Evolutionary conservation across 495 filamentous ascomycete species (phyloP).

Genomic region (Penicillium atrosanguineum): DNA sequence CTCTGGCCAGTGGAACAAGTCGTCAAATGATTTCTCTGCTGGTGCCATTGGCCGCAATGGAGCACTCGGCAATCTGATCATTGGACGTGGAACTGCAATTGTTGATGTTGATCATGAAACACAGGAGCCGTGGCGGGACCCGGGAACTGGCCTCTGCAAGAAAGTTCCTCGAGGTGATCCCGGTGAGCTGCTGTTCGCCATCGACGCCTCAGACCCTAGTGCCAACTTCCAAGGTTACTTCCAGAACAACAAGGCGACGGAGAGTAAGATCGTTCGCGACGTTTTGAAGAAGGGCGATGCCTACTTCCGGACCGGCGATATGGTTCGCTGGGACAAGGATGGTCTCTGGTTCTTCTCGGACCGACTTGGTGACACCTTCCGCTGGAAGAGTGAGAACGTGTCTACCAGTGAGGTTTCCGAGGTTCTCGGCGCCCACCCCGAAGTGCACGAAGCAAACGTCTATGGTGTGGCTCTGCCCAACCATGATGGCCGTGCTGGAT

Average conservation of each 20-base stretch:
- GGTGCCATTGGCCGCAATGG: constrained; percentile 86
- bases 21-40: constrained; percentile 68
- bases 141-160: constrained; percentile 70
- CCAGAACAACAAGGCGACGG: constrained; percentile 69
- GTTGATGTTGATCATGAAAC: constrained; percentile 72
- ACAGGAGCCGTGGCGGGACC: constrained; percentile 67
- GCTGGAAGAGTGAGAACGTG: constrained; percentile 95
- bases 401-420: constrained; percentile 76
- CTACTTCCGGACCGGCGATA: constrained; percentile 84
- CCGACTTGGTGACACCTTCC: constrained; percentile 89
- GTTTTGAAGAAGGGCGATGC: constrained; percentile 80
- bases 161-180: constrained; percentile 58
- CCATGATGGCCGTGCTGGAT: constrained; percentile 86
- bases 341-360: constrained; percentile 83
- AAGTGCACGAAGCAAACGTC: constrained; percentile 77
- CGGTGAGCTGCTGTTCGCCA: constrained; percentile 75
- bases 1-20: constrained; percentile 70
- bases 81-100: constrained; percentile 51
- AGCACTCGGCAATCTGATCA: constrained; percentile 51
- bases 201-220: constrained; percentile 64
- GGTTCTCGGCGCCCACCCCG: constrained; percentile 63
- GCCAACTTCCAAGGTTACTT: constrained; percentile 84
- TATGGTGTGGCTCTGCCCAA: constrained; percentile 81
- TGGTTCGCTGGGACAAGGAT: constrained; percentile 68
- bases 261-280: constrained; percentile 74